Percentiles rank a stretch among this genome's conserved stretches.
Conservation (phyloP, 164 flowering plant species). For the Aristolochia californica region DNA sequence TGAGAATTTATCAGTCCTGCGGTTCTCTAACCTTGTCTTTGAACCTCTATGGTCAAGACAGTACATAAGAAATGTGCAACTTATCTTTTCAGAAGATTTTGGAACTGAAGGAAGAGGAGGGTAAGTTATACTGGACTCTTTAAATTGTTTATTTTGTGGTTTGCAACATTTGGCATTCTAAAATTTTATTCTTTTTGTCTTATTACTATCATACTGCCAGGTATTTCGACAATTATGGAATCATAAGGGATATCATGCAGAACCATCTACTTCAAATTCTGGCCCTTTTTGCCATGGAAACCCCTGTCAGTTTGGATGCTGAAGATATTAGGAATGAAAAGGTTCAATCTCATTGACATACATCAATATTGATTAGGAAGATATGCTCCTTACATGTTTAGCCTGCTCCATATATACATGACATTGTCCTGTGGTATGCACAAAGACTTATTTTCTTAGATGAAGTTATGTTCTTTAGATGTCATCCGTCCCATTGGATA, state of each 20-base stretch:
- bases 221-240: conserved; percentile 86
- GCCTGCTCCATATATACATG: too few relatives aligned
- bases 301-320: conserved; percentile 89
- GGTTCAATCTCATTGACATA: conserved; percentile 23
- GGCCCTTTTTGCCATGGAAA: conserved; percentile 97
- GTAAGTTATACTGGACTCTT: conserved; percentile 21
- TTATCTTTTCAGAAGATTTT: conserved; percentile 91
- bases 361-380: too few relatives aligned
- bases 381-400: too few relatives aligned
- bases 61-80: conserved; percentile 82
- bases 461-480: too few relatives aligned
- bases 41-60: conserved; percentile 96
- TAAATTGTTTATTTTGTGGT: not conserved
- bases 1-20: conserved; percentile 90
- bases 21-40: conserved; percentile 87
- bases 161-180: too few relatives aligned
- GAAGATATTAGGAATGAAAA: conserved; percentile 94
- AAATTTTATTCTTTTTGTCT: too few relatives aligned
- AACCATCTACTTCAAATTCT: conserved; percentile 91
- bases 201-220: conserved; percentile 22
- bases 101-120: conserved; percentile 99
- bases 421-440: too few relatives aligned
- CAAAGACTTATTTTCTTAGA: too few relatives aligned
- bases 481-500: too few relatives aligned
- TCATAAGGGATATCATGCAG: conserved; percentile 95